Percentiles rank a stretch among this genome's conserved stretches.
These are phyloP conservation scores for Trichoderma lentiforme DNA, from an alignment of 2,329 filamentous ascomycete genomes.

Conservation along the genomic window DNA sequence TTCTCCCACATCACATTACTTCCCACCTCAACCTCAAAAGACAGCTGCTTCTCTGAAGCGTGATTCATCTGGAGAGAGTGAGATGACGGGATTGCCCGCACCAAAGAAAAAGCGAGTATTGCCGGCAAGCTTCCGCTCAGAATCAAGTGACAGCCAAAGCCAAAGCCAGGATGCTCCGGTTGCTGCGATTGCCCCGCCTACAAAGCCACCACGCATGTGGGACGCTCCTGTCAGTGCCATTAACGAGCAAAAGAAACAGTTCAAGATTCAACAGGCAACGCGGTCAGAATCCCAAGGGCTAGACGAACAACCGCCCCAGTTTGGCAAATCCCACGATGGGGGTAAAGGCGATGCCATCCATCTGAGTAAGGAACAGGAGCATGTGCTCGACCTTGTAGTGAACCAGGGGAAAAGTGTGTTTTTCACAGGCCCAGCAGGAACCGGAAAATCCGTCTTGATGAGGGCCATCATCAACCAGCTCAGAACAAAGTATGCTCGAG, in stretches of 20 bases:
- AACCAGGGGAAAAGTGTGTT: conserved; percentile 85
- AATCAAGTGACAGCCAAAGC: conserved; percentile 29
- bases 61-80: conserved; percentile 34
- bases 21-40: conserved; percentile 36
- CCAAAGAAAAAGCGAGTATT: conserved; percentile 54
- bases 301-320: conserved; percentile 28
- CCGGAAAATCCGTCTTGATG: conserved; percentile 95
- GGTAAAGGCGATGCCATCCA: conserved; percentile 54
- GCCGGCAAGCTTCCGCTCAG: conserved; percentile 45
- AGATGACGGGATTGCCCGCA: conserved; percentile 25
- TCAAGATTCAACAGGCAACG: conserved; percentile 53
- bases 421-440: conserved; percentile 95
- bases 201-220: conserved; percentile 52
- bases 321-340: conserved; percentile 26
- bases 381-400: conserved; percentile 79
- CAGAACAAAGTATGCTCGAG: conserved; percentile 69
- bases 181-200: conserved; percentile 28
- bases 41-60: conserved; percentile 40
- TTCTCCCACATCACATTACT: conserved; percentile 52
- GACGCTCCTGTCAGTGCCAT: conserved; percentile 70
- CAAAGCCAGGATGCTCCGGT: background rate
- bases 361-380: conserved; percentile 80
- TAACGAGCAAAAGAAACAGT: conserved; percentile 72
- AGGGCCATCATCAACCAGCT: conserved; percentile 82
- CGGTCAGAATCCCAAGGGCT: conserved; percentile 32